Conservation (phyloP, 371 early-diverging fungal species). For the Cladochytrium tenue region DNA sequence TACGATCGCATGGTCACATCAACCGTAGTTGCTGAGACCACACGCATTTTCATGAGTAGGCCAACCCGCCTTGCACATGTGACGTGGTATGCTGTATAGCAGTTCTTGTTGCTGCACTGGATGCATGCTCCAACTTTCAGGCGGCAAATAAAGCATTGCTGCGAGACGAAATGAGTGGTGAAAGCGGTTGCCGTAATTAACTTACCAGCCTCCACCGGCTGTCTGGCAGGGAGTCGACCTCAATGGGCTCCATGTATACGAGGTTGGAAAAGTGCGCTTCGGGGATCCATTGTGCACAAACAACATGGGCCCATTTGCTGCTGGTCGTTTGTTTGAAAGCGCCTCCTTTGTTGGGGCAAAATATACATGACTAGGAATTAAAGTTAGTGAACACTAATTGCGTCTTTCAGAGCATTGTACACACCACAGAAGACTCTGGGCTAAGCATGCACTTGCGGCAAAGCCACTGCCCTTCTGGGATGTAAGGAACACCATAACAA, state of each 20-base stretch:
- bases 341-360: slow-evolving; percentile 93
- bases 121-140: slow-evolving; percentile 87
- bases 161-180: slow-evolving; percentile 15
- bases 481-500: slow-evolving; percentile 99
- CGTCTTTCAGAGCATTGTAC: slow-evolving; percentile 2
- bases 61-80: slow-evolving; percentile 89
- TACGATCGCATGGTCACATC: slow-evolving; percentile 63
- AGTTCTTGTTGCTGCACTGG: slow-evolving; percentile 88
- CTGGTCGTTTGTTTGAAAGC: slow-evolving; percentile 95
- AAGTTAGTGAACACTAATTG: not conserved
- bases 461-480: slow-evolving; percentile 98
- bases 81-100: slow-evolving; percentile 90
- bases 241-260: slow-evolving; percentile 97
- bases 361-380: slow-evolving; percentile 70
- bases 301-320: slow-evolving; percentile 93
- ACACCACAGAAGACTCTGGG: slow-evolving; percentile 81
- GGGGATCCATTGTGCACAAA: slow-evolving; percentile 96
- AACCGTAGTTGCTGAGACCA: slow-evolving; percentile 31
- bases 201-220: slow-evolving; percentile 80
- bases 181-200: not conserved
- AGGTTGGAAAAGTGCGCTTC: slow-evolving; percentile 88
- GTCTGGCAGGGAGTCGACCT: slow-evolving; percentile 83
- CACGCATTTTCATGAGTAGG: slow-evolving; percentile 79
- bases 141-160: slow-evolving; percentile 86
- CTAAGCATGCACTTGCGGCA: slow-evolving; percentile 95